Base-by-base conservation (phyloP, 176 grass and related monocot species). In the Ananas comosus region DNA sequence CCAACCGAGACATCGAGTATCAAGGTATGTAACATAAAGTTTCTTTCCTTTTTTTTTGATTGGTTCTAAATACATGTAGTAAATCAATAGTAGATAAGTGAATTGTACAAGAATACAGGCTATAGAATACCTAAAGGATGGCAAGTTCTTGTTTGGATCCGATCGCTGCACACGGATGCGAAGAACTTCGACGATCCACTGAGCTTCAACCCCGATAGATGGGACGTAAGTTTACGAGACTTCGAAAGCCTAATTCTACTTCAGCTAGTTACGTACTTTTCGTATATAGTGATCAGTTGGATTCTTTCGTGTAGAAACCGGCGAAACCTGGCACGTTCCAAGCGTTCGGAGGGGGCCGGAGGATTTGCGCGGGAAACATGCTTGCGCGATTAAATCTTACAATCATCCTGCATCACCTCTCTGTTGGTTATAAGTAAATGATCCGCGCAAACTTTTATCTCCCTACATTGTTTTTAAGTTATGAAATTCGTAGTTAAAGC, bases 171-270 rank as follows among this genome's bases (percentile, higher is more conserved):
- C 13, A 77, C 56, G 0, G 83, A 85, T 12, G 13, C 83, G 0
- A 67, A 21, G 7, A 71, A 85, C 51, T 85, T 76, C 11, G 53
- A 63, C 0, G 47, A 85, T 72, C 83, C 79, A 16, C 58, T 78
- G n/a, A 66, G n/a, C 13, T 81, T 86, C 79, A 86, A 78, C 70
- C 83, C 79, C 0, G 78, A 78, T 3, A 56, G 79, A 73, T 81
- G 78, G 79, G 56, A 68, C 1, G 73, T 85, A 76, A 80, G 68
- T 76, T 66, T 54, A 12, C 16, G 3, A 0, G 16, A 54, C 0
- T 54, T 13, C 52, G 16, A 54, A 54, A 16, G 8, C 16, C 2
- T 16, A 3, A 54, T 54, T 54, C 52, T 54, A 16, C 6, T 54
- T 13, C 52, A 54, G 16, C 52, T 13, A 54, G 16, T 9, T 54